phyloP scores from a whole-genome alignment of 2,329 filamentous ascomycete species.

The Xylaria multiplex region DNA sequence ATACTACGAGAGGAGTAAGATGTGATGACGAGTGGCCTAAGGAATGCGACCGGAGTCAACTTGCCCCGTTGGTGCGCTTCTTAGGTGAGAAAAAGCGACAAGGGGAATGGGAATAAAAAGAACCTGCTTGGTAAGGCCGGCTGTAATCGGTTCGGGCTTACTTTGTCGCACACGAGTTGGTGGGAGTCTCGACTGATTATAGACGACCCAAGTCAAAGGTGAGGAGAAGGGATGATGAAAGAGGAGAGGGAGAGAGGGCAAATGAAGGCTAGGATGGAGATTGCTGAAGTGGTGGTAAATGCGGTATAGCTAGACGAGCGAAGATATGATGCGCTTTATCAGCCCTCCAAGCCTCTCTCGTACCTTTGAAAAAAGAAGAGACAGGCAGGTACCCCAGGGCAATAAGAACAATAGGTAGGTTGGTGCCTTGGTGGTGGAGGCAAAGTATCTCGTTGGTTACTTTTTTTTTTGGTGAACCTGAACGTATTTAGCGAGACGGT shows the following conservation, averaged over 20 bases:
- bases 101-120: constrained; percentile 32
- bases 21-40: constrained; percentile 31
- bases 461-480: constrained; percentile 16
- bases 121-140: constrained; percentile 36
- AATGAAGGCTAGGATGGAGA: constrained; percentile 14
- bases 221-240: constrained; percentile 28
- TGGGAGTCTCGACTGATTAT: constrained; percentile 40
- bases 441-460: constrained; percentile 7
- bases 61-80: constrained; percentile 38
- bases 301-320: constrained; percentile 29
- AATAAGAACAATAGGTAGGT: constrained; percentile 11
- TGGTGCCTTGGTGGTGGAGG: constrained; percentile 25
- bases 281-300: constrained; percentile 32
- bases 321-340: constrained; percentile 33
- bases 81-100: constrained; percentile 37
- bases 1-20: constrained; percentile 28
- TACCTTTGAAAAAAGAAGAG: constrained; percentile 11
- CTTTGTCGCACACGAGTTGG: constrained; percentile 41
- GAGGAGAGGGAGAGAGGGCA: constrained; percentile 26
- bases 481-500: constrained; percentile 26
- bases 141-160: constrained; percentile 41
- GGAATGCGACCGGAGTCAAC: constrained; percentile 35
- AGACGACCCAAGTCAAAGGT: constrained; percentile 31
- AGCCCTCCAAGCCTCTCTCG: constrained; percentile 24
- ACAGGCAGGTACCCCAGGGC: background rate